phyloP scores from a whole-genome alignment of 495 filamentous ascomycete species.

The Niebla homalea region DNA sequence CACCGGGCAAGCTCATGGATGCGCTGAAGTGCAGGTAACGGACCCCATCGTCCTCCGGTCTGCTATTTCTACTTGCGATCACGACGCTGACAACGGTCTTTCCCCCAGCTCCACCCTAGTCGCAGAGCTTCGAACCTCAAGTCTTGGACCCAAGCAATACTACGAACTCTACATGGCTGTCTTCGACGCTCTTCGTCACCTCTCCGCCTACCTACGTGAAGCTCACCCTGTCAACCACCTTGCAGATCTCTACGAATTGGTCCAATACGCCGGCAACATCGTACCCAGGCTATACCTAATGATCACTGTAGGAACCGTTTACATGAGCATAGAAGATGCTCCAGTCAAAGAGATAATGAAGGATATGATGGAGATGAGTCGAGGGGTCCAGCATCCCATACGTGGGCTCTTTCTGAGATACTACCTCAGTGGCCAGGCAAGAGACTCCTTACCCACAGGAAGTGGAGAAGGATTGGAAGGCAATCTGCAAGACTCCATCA shows the following conservation, averaged over 20 bases:
- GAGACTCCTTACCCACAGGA: conserved; percentile 72
- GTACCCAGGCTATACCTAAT: conserved; percentile 93
- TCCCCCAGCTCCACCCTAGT: conserved; percentile 77
- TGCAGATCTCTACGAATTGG: conserved; percentile 94
- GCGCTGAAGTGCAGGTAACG: conserved; percentile 94
- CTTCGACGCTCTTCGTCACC: conserved; percentile 93
- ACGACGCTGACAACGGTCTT: neutral
- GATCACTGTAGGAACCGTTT: conserved; percentile 97
- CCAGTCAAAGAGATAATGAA: conserved; percentile 99
- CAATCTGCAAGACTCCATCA: conserved; percentile 93
- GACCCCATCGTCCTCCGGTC: conserved; percentile 6
- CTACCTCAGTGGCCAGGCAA: conserved; percentile 85
- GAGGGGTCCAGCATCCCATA: conserved; percentile 92
- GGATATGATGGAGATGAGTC: conserved; percentile 99
- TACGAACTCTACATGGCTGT: conserved; percentile 99
- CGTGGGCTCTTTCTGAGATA: conserved; percentile 90
- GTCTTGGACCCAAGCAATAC: conserved; percentile 93
- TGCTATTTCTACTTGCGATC: neutral
- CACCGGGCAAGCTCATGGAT: conserved; percentile 98
- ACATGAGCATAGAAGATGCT: conserved; percentile 96
- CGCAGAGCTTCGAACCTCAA: conserved; percentile 91
- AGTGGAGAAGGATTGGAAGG: conserved; percentile 83
- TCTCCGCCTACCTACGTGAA: conserved; percentile 90
- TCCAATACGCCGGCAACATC: conserved; percentile 98
- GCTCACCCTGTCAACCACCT: conserved; percentile 96